Evolutionary conservation across 148 eudicot species (phyloP), one percentile per base, ranked within the genome.

Genomic region (Fallopia convolvulus): DNA sequence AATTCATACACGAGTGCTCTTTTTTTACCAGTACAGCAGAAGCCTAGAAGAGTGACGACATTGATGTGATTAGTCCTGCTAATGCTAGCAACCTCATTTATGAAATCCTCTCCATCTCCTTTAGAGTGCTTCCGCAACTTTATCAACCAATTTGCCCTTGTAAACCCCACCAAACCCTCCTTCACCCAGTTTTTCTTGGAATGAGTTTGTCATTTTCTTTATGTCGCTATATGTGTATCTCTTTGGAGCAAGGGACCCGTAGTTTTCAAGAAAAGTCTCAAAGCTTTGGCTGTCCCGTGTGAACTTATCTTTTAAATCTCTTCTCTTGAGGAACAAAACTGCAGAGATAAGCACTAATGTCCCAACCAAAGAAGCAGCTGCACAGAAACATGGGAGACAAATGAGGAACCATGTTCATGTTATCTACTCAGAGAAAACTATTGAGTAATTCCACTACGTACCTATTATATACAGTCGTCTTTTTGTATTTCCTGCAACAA

Each of bases 81-180:
- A 47, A 47, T 47, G 50, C 50, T 47, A 47, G 50, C 50, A 47
- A 47, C 50, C 50, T 47, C 50, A 47, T 47, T 47, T 6, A 47
- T 47, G 50, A 47, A 47, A 47, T 47, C 50, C 50, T 47, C 50
- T 47, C 50, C 50, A 5, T 47, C 1, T 47, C 50, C 50, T 39
- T 80, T 80, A 33, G 82, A 50, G n/a, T 80, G 30, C 20, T 55
- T 80, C 75, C 70, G 71, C 70, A 80, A 8, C 76, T 80, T 80
- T 44, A 80, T 72, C 74, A 4, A 8, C 8, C 55, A 80, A 46
- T 75, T 80, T 70, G 61, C 82, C 82, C 71, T 76, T 80, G 78
- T 65, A 80, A 26, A 75, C 82, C 20, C 53, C 42, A 12, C 78
- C 78, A 76, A 18, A 76, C 33, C 78, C 68, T 61, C 68, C 78